Evolutionary conservation across 495 filamentous ascomycete genomes (phyloP), one percentile per base, ranked within the genome.

Genomic region (Chaetomium fimeti): DNA sequence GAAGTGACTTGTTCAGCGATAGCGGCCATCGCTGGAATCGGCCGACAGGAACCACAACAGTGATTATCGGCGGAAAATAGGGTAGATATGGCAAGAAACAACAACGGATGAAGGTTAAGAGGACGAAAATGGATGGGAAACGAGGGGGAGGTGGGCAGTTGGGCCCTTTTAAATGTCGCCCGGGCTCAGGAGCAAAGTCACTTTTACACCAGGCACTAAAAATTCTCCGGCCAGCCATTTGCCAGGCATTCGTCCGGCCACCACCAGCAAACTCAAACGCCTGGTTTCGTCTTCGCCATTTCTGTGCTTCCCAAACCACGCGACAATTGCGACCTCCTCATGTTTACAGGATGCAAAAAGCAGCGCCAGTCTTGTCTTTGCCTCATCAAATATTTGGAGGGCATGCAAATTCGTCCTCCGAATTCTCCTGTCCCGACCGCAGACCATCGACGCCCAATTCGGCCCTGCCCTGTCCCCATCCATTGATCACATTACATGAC

Each of bases 121-220:
- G 59, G 67, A 62, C 65, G 62, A 74, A 66, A 75, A 73, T 65
- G 65, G 32, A 73, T 62, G 70, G 69, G 68, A 66, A 70, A 70
- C 65, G 60, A 57, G 68, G 65, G 74, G 73, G 67, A 74, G 72
- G 77, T 71, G 78, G 78, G 73, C 64, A 75, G 76, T 75, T 72
- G 76, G 74, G 71, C 52, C 61, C 69, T 70, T 74, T 77, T 75
- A 76, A 70, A 75, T 71, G 72, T 73, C 67, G 68, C 70, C 66
- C 72, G 66, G 65, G 57, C 69, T 71, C 71, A 74, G 71, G 70
- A 72, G 58, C 65, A 61, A 72, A 73, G 71, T 74, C 71, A 72
- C 73, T 75, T 70, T 71, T 65, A 72, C 73, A 73, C 69, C 62
- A 69, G 69, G 68, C 71, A 74, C 71, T 75, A 74, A 75, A 73